These are phyloP conservation scores for Linanthus parryae DNA, from an alignment of 148 eudicot genomes.

Conservation along the genomic window DNA sequence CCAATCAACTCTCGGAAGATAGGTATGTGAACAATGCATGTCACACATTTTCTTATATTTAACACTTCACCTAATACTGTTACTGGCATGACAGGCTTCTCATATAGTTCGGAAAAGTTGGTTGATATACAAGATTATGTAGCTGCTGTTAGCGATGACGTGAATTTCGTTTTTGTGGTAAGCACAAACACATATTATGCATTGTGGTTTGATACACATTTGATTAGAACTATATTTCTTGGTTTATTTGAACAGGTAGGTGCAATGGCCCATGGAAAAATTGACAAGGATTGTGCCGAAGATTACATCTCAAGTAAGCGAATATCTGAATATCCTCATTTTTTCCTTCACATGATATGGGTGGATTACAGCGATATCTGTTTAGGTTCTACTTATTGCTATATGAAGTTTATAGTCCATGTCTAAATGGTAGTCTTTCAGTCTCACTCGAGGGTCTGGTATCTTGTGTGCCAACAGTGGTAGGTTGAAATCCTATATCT, in stretches of 20 bases:
- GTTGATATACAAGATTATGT: conserved; percentile 74
- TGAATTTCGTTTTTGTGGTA: conserved; percentile 89
- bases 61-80: too few relatives aligned
- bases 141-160: conserved; percentile 43
- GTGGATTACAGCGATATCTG: too few relatives aligned
- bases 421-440: too few relatives aligned
- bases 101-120: conserved; percentile 86
- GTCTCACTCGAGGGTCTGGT: too few relatives aligned
- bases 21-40: conserved; percentile 52
- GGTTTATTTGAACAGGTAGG: conserved; percentile 61
- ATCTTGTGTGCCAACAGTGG: too few relatives aligned
- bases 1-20: conserved; percentile 73
- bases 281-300: conserved; percentile 58
- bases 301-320: conserved; percentile 76
- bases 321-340: conserved; percentile 5
- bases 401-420: too few relatives aligned
- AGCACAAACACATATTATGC: conserved; percentile 4
- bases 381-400: too few relatives aligned
- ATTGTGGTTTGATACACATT: neutral
- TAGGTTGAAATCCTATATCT: too few relatives aligned
- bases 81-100: conserved; percentile 52
- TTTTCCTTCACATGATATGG: too few relatives aligned
- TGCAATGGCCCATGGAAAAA: conserved; percentile 98
- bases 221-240: conserved; percentile 5
- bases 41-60: neutral